These are phyloP conservation scores for Paxillus ammoniavirescens DNA, from an alignment of 768 basidiomycete species.

Conservation along the genomic window DNA sequence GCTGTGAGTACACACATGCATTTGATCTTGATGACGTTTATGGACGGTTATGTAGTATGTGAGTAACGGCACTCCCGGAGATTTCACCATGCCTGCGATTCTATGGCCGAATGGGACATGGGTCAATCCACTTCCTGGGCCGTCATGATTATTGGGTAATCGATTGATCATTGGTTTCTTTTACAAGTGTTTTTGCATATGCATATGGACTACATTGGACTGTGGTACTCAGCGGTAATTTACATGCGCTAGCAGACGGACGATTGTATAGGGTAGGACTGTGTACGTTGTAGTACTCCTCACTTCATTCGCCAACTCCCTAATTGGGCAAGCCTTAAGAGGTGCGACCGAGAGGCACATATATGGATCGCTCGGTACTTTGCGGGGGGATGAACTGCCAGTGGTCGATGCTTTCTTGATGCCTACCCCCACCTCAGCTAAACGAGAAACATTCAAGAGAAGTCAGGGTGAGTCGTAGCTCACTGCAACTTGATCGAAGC, in stretches of 20 bases:
- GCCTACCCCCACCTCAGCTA: slow-evolving; percentile 20
- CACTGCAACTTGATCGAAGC: neutral
- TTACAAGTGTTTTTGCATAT: too few relatives aligned
- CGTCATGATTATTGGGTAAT: slow-evolving; percentile 35
- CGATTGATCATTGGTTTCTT: neutral
- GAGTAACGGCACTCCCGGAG: slow-evolving; percentile 49
- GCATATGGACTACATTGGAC: neutral
- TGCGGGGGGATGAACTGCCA: slow-evolving; percentile 5
- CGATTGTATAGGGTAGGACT: too few relatives aligned
- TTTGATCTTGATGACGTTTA: slow-evolving; percentile 2
- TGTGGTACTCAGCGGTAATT: neutral
- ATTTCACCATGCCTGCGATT: slow-evolving; percentile 79
- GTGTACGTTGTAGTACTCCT: too few relatives aligned
- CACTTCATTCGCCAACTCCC: slow-evolving; percentile 2
- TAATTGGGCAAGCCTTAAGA: neutral
- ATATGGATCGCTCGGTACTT: slow-evolving; percentile 2
- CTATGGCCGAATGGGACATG: slow-evolving; percentile 82
- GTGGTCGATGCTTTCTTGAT: slow-evolving; percentile 16
- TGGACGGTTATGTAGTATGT: slow-evolving; percentile 41
- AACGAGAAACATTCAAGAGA: slow-evolving; percentile 19
- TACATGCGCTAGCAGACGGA: too few relatives aligned
- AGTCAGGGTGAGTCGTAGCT: slow-evolving; percentile 15
- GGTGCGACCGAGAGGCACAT: slow-evolving; percentile 5
- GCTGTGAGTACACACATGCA: slow-evolving; percentile 49
- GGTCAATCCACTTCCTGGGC: slow-evolving; percentile 70